These are phyloP conservation scores for Diaporthe capsici DNA, from an alignment of 2,329 filamentous ascomycete genomes.

Conservation along the genomic window DNA sequence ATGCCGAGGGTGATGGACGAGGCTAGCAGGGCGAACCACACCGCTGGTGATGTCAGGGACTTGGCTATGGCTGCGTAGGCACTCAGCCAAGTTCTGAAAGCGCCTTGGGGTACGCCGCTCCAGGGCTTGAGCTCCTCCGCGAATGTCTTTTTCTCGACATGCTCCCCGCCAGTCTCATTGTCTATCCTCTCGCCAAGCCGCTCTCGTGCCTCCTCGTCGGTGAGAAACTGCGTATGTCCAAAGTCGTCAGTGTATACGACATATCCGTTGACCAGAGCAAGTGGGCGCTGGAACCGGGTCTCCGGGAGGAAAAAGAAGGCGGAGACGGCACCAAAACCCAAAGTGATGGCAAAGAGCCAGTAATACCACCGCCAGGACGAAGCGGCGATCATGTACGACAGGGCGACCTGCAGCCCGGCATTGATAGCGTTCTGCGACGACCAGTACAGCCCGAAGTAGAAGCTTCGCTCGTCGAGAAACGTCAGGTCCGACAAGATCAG, in stretches of 20 bases:
- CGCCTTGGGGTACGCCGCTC: neutral
- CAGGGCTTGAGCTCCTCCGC: neutral
- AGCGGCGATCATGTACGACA: neutral
- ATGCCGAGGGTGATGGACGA: conserved; percentile 12
- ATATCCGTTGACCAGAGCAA: conserved; percentile 16
- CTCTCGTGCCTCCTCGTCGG: neutral
- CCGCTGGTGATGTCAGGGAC: neutral
- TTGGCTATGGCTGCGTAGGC: conserved; percentile 1
- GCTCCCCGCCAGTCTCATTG: neutral
- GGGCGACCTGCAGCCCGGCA: neutral
- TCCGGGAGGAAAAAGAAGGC: neutral
- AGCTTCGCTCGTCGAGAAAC: neutral
- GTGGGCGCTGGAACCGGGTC: conserved; percentile 23
- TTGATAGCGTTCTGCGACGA: neutral
- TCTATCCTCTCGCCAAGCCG: neutral
- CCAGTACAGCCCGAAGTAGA: conserved; percentile 4
- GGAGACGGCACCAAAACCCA: neutral
- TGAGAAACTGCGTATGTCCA: neutral
- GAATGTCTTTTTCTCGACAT: neutral
- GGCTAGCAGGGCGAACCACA: conserved; percentile 3
- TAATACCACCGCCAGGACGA: neutral
- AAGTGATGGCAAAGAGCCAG: neutral
- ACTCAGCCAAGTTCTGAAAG: neutral
- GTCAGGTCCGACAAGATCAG: conserved; percentile 3
- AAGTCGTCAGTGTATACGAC: conserved; percentile 25